Percentiles rank a stretch among this genome's conserved stretches.
Conservation (phyloP, 768 basidiomycete genomes). For the Mycena amicta region DNA sequence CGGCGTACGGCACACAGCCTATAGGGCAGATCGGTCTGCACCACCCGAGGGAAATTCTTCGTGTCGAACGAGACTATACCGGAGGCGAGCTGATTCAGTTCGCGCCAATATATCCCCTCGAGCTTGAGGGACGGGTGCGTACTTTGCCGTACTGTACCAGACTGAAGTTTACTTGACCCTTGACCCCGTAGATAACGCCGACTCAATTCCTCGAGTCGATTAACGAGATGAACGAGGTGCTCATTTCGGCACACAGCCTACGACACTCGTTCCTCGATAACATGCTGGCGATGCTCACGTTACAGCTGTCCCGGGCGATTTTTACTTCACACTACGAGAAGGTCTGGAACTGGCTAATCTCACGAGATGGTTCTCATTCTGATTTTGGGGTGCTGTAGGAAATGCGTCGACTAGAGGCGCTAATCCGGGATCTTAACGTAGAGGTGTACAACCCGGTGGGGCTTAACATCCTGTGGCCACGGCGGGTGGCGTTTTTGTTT, state of each 20-base stretch:
- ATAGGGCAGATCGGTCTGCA: slow-evolving; percentile 86
- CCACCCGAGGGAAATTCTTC: slow-evolving; percentile 88
- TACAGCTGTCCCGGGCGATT: slow-evolving; percentile 79
- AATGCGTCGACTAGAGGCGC: slow-evolving; percentile 63
- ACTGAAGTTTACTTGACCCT: not conserved
- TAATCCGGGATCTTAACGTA: slow-evolving; percentile 70
- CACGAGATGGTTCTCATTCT: not conserved
- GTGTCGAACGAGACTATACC: slow-evolving; percentile 90
- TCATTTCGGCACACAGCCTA: slow-evolving; percentile 86
- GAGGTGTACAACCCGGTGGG: slow-evolving; percentile 84
- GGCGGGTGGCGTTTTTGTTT: slow-evolving; percentile 85
- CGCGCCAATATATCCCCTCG: slow-evolving; percentile 83
- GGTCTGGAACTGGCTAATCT: slow-evolving; percentile 41
- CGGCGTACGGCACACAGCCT: slow-evolving; percentile 80
- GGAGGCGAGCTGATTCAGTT: slow-evolving; percentile 93
- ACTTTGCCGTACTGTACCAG: not conserved
- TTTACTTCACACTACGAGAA: slow-evolving; percentile 78
- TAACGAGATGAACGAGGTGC: slow-evolving; percentile 84
- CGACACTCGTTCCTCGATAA: slow-evolving; percentile 77
- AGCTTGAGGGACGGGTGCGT: slow-evolving; percentile 90
- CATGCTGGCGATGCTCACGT: slow-evolving; percentile 70
- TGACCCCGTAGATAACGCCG: slow-evolving; percentile 71
- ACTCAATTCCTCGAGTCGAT: slow-evolving; percentile 89
- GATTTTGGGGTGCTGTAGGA: slow-evolving; percentile 52
- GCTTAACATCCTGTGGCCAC: slow-evolving; percentile 85